phyloP scores from a whole-genome alignment of 257 asterid genomes.

The Solanum medicagineum region DNA sequence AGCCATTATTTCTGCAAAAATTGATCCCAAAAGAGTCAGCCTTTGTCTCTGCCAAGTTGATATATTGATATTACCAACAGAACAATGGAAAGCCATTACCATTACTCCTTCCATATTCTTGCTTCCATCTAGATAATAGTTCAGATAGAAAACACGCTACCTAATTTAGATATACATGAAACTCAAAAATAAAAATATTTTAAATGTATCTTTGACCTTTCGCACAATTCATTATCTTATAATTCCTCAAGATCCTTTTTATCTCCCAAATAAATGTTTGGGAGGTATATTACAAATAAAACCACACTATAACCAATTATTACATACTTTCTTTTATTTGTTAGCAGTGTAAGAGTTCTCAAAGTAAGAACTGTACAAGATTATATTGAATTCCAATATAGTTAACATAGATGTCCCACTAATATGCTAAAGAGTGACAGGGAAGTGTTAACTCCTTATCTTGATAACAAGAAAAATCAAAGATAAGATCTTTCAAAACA shows the following conservation, averaged over 20 bases:
- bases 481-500: background rate
- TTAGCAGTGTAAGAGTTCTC: background rate
- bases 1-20: no score
- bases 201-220: background rate
- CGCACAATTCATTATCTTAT: background rate
- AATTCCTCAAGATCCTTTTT: background rate
- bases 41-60: no score
- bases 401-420: background rate
- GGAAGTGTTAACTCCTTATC: background rate
- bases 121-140: background rate
- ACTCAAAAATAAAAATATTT: background rate
- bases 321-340: background rate
- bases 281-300: background rate
- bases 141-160: background rate
- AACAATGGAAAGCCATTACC: no score
- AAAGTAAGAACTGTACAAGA: background rate
- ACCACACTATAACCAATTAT: background rate
- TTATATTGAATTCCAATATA: background rate
- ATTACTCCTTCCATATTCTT: no score
- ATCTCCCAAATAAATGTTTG: background rate
- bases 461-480: background rate
- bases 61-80: no score
- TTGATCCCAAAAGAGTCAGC: no score
- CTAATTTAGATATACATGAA: background rate
- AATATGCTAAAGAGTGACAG: background rate